phyloP scores from a whole-genome alignment of 345 rosid genomes.

The Syzygium aqueum region DNA sequence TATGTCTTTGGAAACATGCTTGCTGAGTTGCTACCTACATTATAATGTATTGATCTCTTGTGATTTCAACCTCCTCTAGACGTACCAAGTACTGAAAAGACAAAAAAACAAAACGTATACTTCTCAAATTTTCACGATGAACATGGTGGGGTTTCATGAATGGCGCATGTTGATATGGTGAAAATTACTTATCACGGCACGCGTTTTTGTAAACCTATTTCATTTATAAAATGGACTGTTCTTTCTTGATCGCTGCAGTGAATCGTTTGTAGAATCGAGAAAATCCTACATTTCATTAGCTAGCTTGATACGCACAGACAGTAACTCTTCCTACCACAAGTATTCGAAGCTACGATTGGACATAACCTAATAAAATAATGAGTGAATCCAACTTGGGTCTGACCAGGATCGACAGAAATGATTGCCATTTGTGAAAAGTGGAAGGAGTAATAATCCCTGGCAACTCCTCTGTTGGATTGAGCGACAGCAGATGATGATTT shows the following conservation, averaged over 20 bases:
- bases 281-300: background rate
- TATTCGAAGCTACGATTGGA: background rate
- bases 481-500: background rate
- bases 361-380: background rate
- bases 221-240: background rate
- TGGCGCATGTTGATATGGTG: background rate
- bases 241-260: background rate
- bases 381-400: background rate
- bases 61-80: background rate
- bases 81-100: background rate
- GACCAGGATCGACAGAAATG: background rate
- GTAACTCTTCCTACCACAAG: background rate
- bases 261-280: background rate
- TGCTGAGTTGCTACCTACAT: background rate
- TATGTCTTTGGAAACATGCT: background rate
- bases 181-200: background rate
- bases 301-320: background rate
- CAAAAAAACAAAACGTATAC: no score
- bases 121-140: background rate
- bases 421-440: background rate
- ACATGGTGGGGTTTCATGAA: background rate
- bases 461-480: background rate
- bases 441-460: background rate
- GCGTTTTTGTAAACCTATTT: background rate
- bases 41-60: background rate